Percentiles rank a stretch among this genome's conserved stretches.
Conservation (phyloP, 441 rosid genomes). For the Rhodomyrtus psidioides region DNA sequence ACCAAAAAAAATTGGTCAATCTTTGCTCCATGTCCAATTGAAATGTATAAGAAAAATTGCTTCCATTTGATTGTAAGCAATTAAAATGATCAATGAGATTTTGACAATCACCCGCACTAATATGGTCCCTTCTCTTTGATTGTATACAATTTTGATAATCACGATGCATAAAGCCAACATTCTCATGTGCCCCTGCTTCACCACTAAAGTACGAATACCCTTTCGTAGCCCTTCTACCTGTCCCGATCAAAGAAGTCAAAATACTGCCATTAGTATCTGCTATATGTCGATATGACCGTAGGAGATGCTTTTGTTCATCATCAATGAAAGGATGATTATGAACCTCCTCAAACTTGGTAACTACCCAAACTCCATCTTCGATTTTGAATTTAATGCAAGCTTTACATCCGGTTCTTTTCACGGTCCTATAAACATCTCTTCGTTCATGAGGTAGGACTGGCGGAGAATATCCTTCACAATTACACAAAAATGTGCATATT, state of each 20-base stretch:
- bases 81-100: neutral
- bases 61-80: neutral
- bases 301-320: rapidly evolving
- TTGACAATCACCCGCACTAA: neutral
- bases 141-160: neutral
- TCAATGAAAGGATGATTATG: neutral
- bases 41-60: neutral
- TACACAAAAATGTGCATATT: rapidly evolving
- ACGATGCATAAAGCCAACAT: rapidly evolving
- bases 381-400: neutral
- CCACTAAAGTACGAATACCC: rapidly evolving
- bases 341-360: neutral
- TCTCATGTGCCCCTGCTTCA: neutral
- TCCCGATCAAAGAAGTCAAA: rapidly evolving
- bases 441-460: neutral
- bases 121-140: neutral
- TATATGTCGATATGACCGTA: neutral
- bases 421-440: neutral
- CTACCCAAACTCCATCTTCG: rapidly evolving
- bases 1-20: rapidly evolving
- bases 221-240: rapidly evolving
- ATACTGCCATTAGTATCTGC: neutral
- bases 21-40: neutral
- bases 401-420: neutral
- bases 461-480: neutral